Percentiles rank a stretch among this genome's conserved stretches.
phyloP scores from a whole-genome alignment of 345 rosid species.

The Eucalyptus polyanthemos region DNA sequence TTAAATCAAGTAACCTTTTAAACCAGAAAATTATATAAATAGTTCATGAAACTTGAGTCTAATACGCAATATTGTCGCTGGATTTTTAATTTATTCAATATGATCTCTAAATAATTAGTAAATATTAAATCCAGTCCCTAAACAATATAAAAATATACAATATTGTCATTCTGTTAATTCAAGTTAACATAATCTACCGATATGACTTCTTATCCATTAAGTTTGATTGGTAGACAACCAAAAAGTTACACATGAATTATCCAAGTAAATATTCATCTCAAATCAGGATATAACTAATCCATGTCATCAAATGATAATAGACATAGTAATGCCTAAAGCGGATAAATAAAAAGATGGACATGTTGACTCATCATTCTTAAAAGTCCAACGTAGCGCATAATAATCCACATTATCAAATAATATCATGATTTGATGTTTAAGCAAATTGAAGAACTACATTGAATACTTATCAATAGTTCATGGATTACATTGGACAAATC shows the following conservation, averaged over 20 bases:
- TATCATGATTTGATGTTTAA: neutral
- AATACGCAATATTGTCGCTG: neutral
- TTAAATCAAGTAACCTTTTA: neutral
- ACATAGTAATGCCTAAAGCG: neutral
- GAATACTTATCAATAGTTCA: neutral
- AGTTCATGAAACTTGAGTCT: neutral
- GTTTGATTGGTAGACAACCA: neutral
- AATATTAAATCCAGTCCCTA: neutral
- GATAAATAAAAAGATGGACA: neutral
- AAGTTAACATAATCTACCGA: neutral
- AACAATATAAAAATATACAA: neutral
- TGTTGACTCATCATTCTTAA: neutral
- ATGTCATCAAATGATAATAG: neutral
- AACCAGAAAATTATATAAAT: neutral
- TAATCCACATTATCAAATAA: neutral
- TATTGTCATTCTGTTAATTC: neutral
- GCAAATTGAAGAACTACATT: neutral
- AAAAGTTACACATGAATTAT: neutral
- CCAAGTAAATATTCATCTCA: no score
- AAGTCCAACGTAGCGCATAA: neutral
- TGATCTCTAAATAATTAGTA: neutral
- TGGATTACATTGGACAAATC: neutral
- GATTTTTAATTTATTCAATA: neutral
- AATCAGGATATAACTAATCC: neutral
- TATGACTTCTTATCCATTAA: neutral